phyloP scores from a whole-genome alignment of 2,329 filamentous ascomycete genomes.

The Aspergillus transmontanensis region DNA sequence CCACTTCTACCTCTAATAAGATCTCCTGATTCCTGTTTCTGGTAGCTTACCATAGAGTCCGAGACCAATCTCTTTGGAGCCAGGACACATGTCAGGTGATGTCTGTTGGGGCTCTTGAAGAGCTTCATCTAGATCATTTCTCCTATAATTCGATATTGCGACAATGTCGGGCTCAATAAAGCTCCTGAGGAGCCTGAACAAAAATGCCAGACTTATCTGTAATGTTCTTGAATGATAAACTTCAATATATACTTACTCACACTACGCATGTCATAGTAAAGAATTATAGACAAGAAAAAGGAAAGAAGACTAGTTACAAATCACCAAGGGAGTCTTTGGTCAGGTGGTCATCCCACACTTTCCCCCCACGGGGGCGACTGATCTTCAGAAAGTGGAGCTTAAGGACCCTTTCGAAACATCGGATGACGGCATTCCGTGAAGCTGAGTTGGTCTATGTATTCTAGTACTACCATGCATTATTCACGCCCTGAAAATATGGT shows the following conservation, averaged over 20 bases:
- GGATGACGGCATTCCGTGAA: constrained; percentile 1
- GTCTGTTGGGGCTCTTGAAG: too few relatives aligned
- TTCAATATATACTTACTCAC: not conserved
- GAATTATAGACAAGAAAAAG: not conserved
- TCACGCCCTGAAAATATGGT: not conserved
- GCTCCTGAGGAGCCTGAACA: too few relatives aligned
- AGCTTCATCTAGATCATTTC: too few relatives aligned
- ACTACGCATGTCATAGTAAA: not conserved
- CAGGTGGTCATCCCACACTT: constrained; percentile 6
- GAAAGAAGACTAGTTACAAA: not conserved
- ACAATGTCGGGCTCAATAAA: too few relatives aligned
- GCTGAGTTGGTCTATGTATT: not conserved
- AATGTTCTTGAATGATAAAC: not conserved
- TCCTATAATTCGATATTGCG: too few relatives aligned
- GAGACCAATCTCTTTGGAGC: too few relatives aligned
- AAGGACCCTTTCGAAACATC: not conserved
- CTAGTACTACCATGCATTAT: not conserved
- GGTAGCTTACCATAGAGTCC: too few relatives aligned
- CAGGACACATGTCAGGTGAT: too few relatives aligned
- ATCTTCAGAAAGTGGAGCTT: not conserved
- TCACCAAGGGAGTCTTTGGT: not conserved
- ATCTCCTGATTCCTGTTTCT: too few relatives aligned
- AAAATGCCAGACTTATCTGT: not conserved
- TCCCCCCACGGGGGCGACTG: constrained; percentile 7
- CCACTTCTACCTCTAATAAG: too few relatives aligned